These are phyloP conservation scores for Trichoderma koningiopsis DNA, from an alignment of 2,329 filamentous ascomycete species.

Conservation along the genomic window DNA sequence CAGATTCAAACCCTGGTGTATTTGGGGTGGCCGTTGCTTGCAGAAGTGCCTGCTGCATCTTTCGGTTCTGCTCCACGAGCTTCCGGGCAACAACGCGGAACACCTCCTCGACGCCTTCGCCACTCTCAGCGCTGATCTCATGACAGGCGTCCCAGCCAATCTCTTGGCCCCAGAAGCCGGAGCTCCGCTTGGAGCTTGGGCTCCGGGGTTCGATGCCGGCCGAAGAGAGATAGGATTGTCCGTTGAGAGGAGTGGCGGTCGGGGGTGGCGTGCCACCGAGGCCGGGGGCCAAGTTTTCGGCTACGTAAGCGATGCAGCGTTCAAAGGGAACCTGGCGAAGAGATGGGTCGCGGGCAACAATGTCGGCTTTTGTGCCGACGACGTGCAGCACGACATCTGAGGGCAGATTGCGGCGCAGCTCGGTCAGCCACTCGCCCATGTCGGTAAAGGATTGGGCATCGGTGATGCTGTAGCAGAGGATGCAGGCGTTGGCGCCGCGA, in stretches of 20 bases:
- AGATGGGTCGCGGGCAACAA: conserved; percentile 81
- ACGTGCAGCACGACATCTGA: conserved; percentile 84
- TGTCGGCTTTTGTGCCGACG: conserved; percentile 92
- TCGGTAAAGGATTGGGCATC: conserved; percentile 82
- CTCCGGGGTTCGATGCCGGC: conserved; percentile 55
- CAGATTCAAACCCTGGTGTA: conserved; percentile 49
- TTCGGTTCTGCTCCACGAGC: conserved; percentile 65
- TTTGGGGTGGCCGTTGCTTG: conserved; percentile 57
- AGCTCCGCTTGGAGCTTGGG: conserved; percentile 66
- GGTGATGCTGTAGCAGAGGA: conserved; percentile 93
- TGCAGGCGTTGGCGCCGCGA: conserved; percentile 88
- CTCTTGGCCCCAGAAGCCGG: conserved; percentile 87
- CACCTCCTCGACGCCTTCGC: conserved; percentile 94
- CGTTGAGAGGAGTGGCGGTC: conserved; percentile 52
- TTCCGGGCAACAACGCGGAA: conserved; percentile 72
- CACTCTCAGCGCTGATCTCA: conserved; percentile 91
- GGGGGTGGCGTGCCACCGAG: conserved; percentile 67
- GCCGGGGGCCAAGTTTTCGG: conserved; percentile 81
- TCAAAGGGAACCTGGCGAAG: conserved; percentile 88
- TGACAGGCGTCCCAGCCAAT: conserved; percentile 97
- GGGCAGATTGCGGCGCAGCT: conserved; percentile 77
- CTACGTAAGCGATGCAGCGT: conserved; percentile 92
- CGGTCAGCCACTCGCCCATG: conserved; percentile 88
- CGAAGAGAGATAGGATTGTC: conserved; percentile 30
- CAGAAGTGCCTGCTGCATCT: conserved; percentile 61